Percentiles rank a stretch among this genome's conserved stretches.
Conservation (phyloP, 2,329 filamentous ascomycete genomes). For the Fonsecaea multimorphosa region DNA sequence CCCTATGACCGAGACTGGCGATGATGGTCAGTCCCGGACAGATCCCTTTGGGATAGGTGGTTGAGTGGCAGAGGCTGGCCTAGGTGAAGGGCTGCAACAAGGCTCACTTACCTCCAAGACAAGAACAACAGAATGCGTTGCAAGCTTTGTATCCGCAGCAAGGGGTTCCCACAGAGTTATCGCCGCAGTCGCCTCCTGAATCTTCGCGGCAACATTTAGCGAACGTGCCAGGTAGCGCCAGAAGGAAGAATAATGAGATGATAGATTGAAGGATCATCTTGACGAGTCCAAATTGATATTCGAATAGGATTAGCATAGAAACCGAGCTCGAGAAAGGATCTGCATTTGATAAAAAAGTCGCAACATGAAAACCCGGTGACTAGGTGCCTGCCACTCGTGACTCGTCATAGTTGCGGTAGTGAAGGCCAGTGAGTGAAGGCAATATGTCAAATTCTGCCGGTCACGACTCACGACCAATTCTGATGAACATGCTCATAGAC, state of each 20-base stretch:
- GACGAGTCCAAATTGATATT: background rate
- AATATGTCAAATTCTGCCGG: background rate
- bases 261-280: conserved; percentile 7
- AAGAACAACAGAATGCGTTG: conserved; percentile 21
- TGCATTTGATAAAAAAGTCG: background rate
- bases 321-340: background rate
- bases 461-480: background rate
- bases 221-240: background rate
- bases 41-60: background rate
- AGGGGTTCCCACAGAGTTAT: conserved; percentile 11
- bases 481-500: background rate
- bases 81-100: background rate
- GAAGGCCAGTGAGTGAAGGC: background rate
- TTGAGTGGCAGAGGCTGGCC: background rate
- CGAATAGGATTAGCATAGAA: background rate
- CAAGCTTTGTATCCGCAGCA: conserved; percentile 20
- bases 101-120: conserved; percentile 1
- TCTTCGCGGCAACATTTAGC: conserved; percentile 16
- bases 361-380: background rate
- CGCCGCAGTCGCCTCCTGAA: conserved; percentile 7
- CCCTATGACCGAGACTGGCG: conserved; percentile 11
- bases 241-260: background rate
- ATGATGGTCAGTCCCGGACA: background rate
- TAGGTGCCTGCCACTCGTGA: background rate
- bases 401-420: background rate